A percentile compares a stretch with the other conserved stretches of the same genome.
phyloP scores from a whole-genome alignment of 768 basidiomycete genomes.

The Pholiota molesta region DNA sequence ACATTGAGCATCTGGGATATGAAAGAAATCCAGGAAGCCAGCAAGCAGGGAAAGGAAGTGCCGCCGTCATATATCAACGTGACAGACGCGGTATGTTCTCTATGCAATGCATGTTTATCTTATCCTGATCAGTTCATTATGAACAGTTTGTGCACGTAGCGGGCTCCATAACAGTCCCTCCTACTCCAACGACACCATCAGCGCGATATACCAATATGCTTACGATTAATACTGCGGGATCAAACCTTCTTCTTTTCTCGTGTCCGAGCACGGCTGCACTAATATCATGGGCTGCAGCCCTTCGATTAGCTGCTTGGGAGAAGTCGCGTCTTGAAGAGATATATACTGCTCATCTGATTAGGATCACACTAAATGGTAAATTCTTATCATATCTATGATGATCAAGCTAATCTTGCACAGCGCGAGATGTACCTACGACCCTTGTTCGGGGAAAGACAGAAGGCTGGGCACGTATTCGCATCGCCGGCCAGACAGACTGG shows the following conservation, averaged over 20 bases:
- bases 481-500: slow-evolving; percentile 99
- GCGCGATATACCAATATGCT: slow-evolving; percentile 78
- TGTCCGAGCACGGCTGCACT: slow-evolving; percentile 73
- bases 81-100: slow-evolving; percentile 77
- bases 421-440: slow-evolving; percentile 58
- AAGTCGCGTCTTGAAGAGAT: slow-evolving; percentile 95
- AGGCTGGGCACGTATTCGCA: slow-evolving; percentile 87
- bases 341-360: slow-evolving; percentile 92
- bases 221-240: slow-evolving; percentile 92
- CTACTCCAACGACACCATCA: slow-evolving; percentile 48
- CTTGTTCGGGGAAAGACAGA: slow-evolving; percentile 78
- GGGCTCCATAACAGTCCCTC: slow-evolving; percentile 70
- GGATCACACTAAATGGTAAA: slow-evolving; percentile 63
- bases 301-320: slow-evolving; percentile 93
- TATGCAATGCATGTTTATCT: slow-evolving; percentile 11
- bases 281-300: slow-evolving; percentile 88
- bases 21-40: slow-evolving; percentile 85
- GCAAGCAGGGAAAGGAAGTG: slow-evolving; percentile 76
- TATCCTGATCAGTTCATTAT: slow-evolving; percentile 10
- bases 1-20: slow-evolving; percentile 93
- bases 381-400: slow-evolving; percentile 7
- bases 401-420: slow-evolving; percentile 28
- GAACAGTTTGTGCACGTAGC: slow-evolving; percentile 77
- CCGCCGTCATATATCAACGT: slow-evolving; percentile 88
- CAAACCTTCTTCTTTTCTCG: slow-evolving; percentile 87